Evolutionary conservation across 768 basidiomycete species (phyloP), one percentile per base, ranked within the genome.

Genomic region (Pleurotus ostreatus): DNA sequence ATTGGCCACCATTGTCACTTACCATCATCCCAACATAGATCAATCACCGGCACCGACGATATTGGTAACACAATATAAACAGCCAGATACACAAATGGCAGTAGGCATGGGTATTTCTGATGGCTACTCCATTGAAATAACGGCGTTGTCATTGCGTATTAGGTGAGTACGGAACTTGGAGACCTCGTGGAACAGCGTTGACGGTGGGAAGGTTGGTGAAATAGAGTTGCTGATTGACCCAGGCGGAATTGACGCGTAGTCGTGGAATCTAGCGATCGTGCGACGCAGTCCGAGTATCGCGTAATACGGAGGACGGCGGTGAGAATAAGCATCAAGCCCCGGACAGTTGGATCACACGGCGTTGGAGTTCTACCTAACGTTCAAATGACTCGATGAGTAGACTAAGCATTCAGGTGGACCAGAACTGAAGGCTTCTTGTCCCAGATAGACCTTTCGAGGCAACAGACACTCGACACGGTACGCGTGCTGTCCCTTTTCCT

Each of bases 211-310:
- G 16, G 2, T 49, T 49, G 11, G 30, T 49, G 37, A 49, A 49
- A 49, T 49, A 49, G 48, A 49, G 25, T 49, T 16, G 48, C 30
- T 49, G 25, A 49, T 49, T 49, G 48, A 49, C 48, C 48, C 48
- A 30, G 30, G 26, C 15, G 11, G 26, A 34, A 26, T 34, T 30
- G 26, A 20, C 48, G n/a, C 48, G 37, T 12, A 16, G 30, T 30
- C 25, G 37, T n/a, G n/a, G 26, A 34, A 4, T 26, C 15, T n/a
- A 34, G 48, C 20, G 13, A 49, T 11, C 48, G 48, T 49, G 48
- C 48, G 48, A 49, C 25, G n/a, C 48, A 37, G 26, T 34, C 48
- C 48, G 48, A 49, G 30, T 49, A 49, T 49, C 48, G 48, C 48
- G 48, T 49, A 49, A 49, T 49, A 49, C 15, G 20, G n/a, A 49